These are phyloP conservation scores for Venturiaceae sp. DNA, from an alignment of 2,329 filamentous ascomycete genomes.

Conservation along the genomic window DNA sequence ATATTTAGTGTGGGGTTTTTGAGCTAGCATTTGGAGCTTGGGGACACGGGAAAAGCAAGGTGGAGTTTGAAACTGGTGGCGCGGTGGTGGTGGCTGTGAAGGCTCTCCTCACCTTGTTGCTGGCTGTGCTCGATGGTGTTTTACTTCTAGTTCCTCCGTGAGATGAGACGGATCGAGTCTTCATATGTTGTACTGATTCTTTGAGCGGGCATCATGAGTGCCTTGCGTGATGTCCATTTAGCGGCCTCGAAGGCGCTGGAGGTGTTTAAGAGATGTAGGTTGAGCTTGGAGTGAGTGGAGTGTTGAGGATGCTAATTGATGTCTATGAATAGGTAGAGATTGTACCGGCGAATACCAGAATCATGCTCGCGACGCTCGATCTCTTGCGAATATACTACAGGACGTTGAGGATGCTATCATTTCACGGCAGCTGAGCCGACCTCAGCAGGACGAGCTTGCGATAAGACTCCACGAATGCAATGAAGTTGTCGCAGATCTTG, in stretches of 20 bases:
- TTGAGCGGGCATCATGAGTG: neutral
- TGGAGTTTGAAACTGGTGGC: neutral
- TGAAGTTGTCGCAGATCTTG: slow-evolving; percentile 15
- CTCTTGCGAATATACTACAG: slow-evolving; percentile 18
- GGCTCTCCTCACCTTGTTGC: neutral
- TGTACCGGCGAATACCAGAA: slow-evolving; percentile 18
- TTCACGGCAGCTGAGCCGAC: slow-evolving; percentile 13
- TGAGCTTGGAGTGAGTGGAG: neutral
- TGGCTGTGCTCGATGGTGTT: no score
- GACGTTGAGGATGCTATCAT: slow-evolving; percentile 20
- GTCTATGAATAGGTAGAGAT: neutral
- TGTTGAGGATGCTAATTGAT: neutral
- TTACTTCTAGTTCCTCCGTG: no score
- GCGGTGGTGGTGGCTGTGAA: neutral
- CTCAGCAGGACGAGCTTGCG: slow-evolving; percentile 13
- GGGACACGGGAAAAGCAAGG: neutral
- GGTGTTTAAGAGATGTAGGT: neutral
- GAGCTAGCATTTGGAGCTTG: no score
- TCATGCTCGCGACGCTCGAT: slow-evolving; percentile 17
- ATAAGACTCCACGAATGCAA: neutral
- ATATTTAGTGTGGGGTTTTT: neutral
- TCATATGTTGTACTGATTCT: neutral
- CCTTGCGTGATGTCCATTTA: neutral
- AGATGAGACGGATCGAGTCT: no score
- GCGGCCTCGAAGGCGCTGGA: neutral